A percentile compares a stretch with the other conserved stretches of the same genome.
phyloP scores from a whole-genome alignment of 2,329 filamentous ascomycete species.

The Plenodomus tracheiphilus region DNA sequence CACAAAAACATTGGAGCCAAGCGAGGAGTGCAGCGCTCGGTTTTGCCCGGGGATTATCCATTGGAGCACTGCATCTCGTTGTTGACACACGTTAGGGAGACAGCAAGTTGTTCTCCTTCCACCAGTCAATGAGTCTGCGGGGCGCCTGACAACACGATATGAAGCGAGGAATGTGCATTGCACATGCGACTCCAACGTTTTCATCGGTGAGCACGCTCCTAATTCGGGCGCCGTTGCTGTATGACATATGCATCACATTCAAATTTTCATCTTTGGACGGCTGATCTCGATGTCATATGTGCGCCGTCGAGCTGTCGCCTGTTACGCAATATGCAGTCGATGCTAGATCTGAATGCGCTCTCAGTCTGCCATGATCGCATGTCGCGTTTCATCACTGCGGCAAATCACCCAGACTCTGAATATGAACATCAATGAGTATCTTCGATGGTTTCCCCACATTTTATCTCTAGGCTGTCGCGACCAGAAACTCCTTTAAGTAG shows the following conservation, averaged over 20 bases:
- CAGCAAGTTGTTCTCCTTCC: not conserved
- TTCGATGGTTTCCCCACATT: no score
- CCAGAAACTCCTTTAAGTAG: not conserved
- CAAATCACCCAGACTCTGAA: no score
- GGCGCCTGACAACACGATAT: not conserved
- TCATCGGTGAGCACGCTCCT: not conserved
- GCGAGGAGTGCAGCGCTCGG: not conserved
- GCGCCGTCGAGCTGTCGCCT: no score
- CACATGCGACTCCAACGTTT: not conserved
- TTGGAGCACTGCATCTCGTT: not conserved
- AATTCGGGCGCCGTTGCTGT: not conserved
- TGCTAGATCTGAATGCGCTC: no score
- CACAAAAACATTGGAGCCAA: not conserved
- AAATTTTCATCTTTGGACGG: not conserved
- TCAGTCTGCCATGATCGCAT: no score
- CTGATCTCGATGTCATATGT: not conserved
- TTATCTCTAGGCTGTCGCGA: no score
- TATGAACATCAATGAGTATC: no score
- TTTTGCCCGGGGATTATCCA: not conserved
- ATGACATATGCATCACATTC: not conserved
- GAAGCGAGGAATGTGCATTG: not conserved
- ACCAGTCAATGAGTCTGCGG: not conserved
- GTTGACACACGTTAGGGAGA: not conserved
- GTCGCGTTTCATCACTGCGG: no score
- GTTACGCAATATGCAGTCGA: no score